Evolutionary conservation across 176 grass and related monocot species (phyloP).

Genomic region (Avena sativa): DNA sequence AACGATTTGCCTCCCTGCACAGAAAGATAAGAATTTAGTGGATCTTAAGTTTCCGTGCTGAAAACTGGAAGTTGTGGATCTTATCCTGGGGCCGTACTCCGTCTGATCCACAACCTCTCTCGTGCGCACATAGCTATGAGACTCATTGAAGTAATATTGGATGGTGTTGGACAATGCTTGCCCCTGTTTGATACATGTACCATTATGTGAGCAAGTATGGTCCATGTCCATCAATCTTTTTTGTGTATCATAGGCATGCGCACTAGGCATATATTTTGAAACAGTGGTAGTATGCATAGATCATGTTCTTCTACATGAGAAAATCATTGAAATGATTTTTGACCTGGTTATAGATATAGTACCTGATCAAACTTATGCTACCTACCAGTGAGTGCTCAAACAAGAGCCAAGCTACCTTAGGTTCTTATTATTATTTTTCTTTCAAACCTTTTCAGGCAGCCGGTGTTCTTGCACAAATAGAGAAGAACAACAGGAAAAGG

Average conservation of each 20-base stretch:
- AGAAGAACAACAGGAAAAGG: slow-evolving; percentile 83
- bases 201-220: not conserved
- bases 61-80: not conserved
- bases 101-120: not conserved
- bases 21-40: too few species aligned
- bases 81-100: slow-evolving; percentile 7
- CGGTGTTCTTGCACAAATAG: slow-evolving; percentile 94
- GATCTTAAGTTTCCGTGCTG: too few species aligned
- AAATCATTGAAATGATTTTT: not conserved
- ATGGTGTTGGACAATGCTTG: not conserved
- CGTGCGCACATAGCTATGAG: not conserved
- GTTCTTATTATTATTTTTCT: not conserved
- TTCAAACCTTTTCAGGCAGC: slow-evolving; percentile 68
- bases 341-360: not conserved
- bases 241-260: not conserved
- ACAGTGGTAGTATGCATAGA: not conserved
- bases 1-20: too few species aligned
- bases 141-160: not conserved
- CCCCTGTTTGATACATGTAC: not conserved
- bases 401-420: not conserved
- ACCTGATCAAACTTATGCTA: not conserved
- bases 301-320: not conserved
- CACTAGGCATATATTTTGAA: not conserved
- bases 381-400: not conserved
- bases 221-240: not conserved